phyloP scores from a whole-genome alignment of 257 asterid species.

The Solanum infundibuliforme region DNA sequence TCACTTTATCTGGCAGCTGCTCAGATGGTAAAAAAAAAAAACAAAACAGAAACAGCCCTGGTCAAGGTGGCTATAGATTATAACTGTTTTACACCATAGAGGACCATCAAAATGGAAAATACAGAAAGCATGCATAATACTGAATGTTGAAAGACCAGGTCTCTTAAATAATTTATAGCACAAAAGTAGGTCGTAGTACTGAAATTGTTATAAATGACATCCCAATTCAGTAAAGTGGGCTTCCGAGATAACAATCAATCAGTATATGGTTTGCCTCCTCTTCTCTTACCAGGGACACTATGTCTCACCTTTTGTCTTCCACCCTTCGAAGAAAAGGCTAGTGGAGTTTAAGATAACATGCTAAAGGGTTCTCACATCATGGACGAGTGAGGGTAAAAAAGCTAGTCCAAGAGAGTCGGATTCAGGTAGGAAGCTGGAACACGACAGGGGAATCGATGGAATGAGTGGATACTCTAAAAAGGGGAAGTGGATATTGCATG shows the following conservation, averaged over 20 bases:
- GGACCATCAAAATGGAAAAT: not conserved
- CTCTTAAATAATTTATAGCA: not conserved
- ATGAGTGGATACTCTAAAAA: not conserved
- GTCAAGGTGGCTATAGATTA: not conserved
- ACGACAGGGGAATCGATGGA: not conserved
- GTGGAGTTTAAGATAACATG: not conserved
- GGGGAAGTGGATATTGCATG: not conserved
- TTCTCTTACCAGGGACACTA: not conserved
- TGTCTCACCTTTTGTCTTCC: not conserved
- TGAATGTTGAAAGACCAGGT: not conserved
- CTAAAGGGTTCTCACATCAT: not conserved
- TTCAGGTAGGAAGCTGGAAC: not conserved
- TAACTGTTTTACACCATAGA: not conserved
- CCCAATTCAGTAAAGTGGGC: not conserved
- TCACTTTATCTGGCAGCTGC: constrained; percentile 17
- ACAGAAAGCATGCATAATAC: not conserved
- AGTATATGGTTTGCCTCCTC: not conserved
- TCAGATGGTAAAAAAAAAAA: constrained; percentile 9
- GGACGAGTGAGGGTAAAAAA: not conserved
- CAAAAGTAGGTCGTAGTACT: not conserved
- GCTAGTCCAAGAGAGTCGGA: not conserved
- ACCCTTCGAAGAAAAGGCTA: not conserved
- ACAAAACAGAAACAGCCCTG: not conserved
- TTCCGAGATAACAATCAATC: not conserved
- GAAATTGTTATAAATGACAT: not conserved